These are phyloP conservation scores for Penicillium alfredii DNA, from an alignment of 495 filamentous ascomycete species.

Conservation along the genomic window DNA sequence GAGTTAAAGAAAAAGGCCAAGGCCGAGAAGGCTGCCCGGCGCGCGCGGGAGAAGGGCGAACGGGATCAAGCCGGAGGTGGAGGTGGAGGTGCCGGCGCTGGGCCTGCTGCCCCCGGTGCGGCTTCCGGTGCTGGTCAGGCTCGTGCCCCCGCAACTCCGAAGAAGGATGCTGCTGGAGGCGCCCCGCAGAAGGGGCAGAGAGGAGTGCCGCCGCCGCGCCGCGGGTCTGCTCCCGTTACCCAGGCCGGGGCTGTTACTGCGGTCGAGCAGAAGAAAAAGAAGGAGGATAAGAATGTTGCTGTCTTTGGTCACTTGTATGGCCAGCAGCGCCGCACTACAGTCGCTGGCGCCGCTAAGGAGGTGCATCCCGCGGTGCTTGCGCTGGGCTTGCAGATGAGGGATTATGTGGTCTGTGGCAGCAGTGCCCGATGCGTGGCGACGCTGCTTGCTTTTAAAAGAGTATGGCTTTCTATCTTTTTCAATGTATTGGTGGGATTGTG, in stretches of 20 bases:
- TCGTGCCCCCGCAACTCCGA: constrained; percentile 31
- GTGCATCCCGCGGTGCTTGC: constrained; percentile 84
- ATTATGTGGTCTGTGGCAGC: constrained; percentile 83
- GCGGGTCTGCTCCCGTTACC: constrained; percentile 39
- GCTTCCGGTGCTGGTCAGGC: constrained; percentile 17
- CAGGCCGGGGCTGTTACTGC: constrained; percentile 22
- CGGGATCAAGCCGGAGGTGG: constrained; percentile 26
- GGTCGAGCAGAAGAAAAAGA: constrained; percentile 38
- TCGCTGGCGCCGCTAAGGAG: constrained; percentile 75
- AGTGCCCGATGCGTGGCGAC: constrained; percentile 84
- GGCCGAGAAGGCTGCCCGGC: constrained; percentile 69
- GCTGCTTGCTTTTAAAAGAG: constrained; percentile 80
- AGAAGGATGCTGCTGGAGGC: constrained; percentile 38
- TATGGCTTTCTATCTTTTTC: too few relatives aligned
- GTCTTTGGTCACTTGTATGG: constrained; percentile 85
- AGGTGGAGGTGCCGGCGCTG: too few relatives aligned
- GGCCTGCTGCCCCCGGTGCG: constrained; percentile 15
- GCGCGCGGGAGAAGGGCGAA: constrained; percentile 56
- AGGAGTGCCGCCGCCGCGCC: constrained; percentile 26
- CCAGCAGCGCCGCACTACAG: constrained; percentile 59
- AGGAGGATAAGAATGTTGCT: constrained; percentile 66
- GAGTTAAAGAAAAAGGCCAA: constrained; percentile 74
- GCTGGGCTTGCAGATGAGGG: constrained; percentile 83
- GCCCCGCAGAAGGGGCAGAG: constrained; percentile 35
- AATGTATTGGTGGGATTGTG: constrained; percentile 1